These are phyloP conservation scores for Arthonia radiata DNA, from an alignment of 495 filamentous ascomycete genomes.

Conservation along the genomic window DNA sequence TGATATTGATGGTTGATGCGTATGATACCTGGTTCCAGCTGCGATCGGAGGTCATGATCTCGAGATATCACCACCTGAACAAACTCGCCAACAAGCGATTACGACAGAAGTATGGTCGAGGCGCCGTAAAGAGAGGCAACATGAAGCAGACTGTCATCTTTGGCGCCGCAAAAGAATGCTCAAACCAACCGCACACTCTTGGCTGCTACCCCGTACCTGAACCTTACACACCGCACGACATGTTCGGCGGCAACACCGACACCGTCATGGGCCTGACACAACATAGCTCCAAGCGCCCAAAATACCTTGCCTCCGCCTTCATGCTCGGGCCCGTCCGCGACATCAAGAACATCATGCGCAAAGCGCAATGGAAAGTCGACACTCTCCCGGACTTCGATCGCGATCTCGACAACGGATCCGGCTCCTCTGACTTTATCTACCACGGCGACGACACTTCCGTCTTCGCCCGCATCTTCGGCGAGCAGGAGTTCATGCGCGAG, in stretches of 20 bases:
- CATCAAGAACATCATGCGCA: no score
- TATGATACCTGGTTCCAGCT: slow-evolving; percentile 36
- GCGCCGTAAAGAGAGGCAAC: slow-evolving; percentile 7
- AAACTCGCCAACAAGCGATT: slow-evolving; percentile 24
- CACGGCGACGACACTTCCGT: slow-evolving; percentile 10
- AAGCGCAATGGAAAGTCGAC: no score
- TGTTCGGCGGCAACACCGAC: no score
- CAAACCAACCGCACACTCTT: no score
- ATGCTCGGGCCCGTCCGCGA: no score
- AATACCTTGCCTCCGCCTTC: no score
- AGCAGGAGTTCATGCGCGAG: slow-evolving; percentile 10
- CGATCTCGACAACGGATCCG: no score
- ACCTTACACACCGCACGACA: no score
- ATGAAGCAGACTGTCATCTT: slow-evolving; percentile 32
- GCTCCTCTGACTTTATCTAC: no score
- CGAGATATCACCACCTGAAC: slow-evolving; percentile 26
- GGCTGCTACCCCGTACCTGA: no score
- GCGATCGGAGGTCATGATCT: slow-evolving; percentile 29
- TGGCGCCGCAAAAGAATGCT: slow-evolving; percentile 33
- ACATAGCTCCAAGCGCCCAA: no score
- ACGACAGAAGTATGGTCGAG: slow-evolving; percentile 21
- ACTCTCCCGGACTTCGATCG: no score
- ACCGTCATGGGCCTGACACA: slow-evolving; percentile 26
- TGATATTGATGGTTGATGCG: slow-evolving; percentile 34
- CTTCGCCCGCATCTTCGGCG: slow-evolving; percentile 10